Base-by-base conservation (phyloP, 1,284 basidiomycete genomes). In the Ceratobasidium papillatum region DNA sequence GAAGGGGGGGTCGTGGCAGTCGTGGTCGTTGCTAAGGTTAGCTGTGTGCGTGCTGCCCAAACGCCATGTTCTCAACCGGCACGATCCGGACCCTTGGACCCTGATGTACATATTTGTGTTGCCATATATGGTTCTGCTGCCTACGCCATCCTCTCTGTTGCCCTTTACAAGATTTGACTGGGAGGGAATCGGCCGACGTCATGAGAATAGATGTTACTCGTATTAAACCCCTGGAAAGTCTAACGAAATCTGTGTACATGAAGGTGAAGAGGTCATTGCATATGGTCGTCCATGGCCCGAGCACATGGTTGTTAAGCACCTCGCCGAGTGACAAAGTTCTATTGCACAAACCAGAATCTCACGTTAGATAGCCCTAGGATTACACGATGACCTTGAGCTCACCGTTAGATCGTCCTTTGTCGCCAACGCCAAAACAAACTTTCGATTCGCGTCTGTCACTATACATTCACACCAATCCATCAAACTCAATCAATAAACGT, bases 401-500 rank as follows among this genome's bases (percentile, higher is more conserved):
- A 90, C 90, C 80, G 94, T 89, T 25, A 96, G 82, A 81, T 96
- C 94, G 54, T 92, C 88, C 54, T 84, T 82, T 14, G 94, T 96
- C 0, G 93, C 94, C 0, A 96, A 91, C 0, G 86, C 94, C 43
- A 96, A 86, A 0, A 96, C 94, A 79, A 96, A 96, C 80, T 95
- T 94, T 75, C 94, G 87, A 68, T 88, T 87, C 56, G 83, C 82
- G 81, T 96, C 94, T 5, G 94, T 96, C 34, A 96, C 94, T 94
- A 77, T 1, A 75, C 74, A 69, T 65, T 19, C 17, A 11, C 49
- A 77, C 64, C 64, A 49, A 64, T 19, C 41, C 22, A 32, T 19
- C 36, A 34, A 47, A 49, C 30, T 22, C 41, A 56, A 43, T 36
- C 25, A 64, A 27, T 68, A 74, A 36, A 41, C 17, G 45, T 30